Percentiles rank a stretch among this genome's conserved stretches.
These are phyloP conservation scores for Ophiostoma quercus DNA, from an alignment of 2,329 filamentous ascomycete genomes.

Conservation along the genomic window DNA sequence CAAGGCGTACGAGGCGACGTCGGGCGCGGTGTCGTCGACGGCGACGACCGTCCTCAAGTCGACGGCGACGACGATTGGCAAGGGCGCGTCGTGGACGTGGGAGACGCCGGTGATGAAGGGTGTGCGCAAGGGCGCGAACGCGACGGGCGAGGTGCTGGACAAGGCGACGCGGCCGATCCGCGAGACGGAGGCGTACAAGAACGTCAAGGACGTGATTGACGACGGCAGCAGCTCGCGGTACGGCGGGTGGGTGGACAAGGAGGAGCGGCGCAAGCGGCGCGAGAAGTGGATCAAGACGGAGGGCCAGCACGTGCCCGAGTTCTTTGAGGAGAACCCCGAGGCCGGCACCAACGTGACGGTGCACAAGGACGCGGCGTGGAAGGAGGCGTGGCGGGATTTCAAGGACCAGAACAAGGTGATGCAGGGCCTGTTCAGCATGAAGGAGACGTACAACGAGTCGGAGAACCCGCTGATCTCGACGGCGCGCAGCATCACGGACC, in stretches of 20 bases:
- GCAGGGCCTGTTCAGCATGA: constrained; percentile 81
- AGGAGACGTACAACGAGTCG: constrained; percentile 86
- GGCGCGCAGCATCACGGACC: constrained; percentile 87
- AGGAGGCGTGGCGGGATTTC: constrained; percentile 97
- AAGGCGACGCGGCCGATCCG: constrained; percentile 92
- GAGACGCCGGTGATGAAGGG: constrained; percentile 91
- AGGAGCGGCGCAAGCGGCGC: constrained; percentile 77
- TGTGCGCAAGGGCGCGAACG: constrained; percentile 76
- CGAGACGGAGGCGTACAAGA: constrained; percentile 90
- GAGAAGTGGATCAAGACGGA: constrained; percentile 65
- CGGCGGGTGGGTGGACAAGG: constrained; percentile 94
- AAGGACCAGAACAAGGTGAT: constrained; percentile 82
- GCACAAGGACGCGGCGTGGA: constrained; percentile 96
- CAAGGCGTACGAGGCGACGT: constrained; percentile 80
- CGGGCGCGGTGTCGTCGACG: constrained; percentile 72
- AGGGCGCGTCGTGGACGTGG: constrained; percentile 95
- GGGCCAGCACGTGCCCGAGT: constrained; percentile 48
- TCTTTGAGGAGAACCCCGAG: constrained; percentile 75
- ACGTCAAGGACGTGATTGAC: constrained; percentile 92
- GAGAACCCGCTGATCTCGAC: constrained; percentile 94
- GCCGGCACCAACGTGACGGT: constrained; percentile 91
- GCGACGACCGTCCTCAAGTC: constrained; percentile 76
- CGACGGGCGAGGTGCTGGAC: constrained; percentile 80
- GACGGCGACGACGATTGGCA: constrained; percentile 80
- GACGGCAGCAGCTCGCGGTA: constrained; percentile 95